Base-by-base conservation (phyloP, 352 stramenopile species). In the Pythium guiyangense region DNA sequence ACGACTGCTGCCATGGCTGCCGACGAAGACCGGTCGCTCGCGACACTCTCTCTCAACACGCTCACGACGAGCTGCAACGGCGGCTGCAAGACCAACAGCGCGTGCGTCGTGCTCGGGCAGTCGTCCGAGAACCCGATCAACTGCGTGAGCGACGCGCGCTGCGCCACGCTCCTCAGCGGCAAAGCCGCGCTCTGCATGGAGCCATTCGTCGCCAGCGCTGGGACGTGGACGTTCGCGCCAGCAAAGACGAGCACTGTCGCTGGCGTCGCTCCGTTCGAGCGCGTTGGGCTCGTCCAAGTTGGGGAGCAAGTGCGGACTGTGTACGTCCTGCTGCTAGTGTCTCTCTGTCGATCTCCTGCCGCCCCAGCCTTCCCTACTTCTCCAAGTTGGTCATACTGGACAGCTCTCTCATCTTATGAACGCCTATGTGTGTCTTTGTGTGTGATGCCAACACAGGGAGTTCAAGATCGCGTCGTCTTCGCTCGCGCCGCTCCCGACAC, bases 41-140 rank as follows among this genome's bases (percentile, higher is more conserved):
- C 56, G 29, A 57, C 68, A 40, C 74, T 84, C 56, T 57, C 68
- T 40, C 74, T 84, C 57, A 91, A 89, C 66, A 89, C 78, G 49
- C 64, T 91, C 44, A 89, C 78, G 39, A 91, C 81, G 47, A 88
- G 76, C 57, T 91, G 81, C 64, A 88, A 83, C 52, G 81, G 81
- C 49, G 78, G 69, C 43, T 91, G 81, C 57, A 74, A 71, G 62
- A 64, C 57, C 46, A 79, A 78, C 65, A 62, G 70, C n/a, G 72
- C 77, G 10, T 91, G 81, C 52, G 77, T 89, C 20, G 62, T 91
- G 34, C 67, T 91, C 27, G 81, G 81, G 3, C 65, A 81, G 55
- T 81, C 78, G 25, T 79, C 74, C 26, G 54, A 62, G 18, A 84
- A 80, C 54, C 51, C 57, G 44, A 88, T 91, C 67, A 73, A 89